Conservation (phyloP, 2,329 filamentous ascomycete species). For the Diaporthe citri region DNA sequence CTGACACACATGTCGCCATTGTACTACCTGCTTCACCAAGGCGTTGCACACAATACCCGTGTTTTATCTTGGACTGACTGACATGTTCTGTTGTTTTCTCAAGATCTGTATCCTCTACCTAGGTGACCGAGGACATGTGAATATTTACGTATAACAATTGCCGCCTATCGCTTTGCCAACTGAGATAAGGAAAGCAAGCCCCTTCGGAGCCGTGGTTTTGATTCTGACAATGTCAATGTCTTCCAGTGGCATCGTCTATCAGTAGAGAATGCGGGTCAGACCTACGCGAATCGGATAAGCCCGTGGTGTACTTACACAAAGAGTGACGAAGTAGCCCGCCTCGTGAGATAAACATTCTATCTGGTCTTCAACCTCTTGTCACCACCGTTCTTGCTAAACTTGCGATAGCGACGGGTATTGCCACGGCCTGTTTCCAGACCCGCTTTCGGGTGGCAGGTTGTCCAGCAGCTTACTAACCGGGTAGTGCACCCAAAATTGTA, state of each 20-base stretch:
- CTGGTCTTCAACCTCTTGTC: neutral
- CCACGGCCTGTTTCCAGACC: neutral
- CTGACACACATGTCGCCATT: no score
- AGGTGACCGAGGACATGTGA: no score
- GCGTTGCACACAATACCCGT: no score
- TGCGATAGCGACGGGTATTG: neutral
- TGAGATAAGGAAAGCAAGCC: neutral
- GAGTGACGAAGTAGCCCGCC: neutral
- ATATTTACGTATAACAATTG: no score
- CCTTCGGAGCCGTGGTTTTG: neutral
- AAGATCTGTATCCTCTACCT: neutral
- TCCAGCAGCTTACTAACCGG: neutral
- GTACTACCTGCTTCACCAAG: no score
- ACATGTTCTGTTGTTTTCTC: no score
- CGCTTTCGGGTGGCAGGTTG: neutral
- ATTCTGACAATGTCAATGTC: neutral
- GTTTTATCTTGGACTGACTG: no score
- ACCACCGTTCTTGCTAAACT: neutral
- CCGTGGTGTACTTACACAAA: neutral
- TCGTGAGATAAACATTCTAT: neutral
- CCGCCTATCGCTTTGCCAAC: neutral
- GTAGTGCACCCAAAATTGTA: neutral
- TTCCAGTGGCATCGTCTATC: neutral
- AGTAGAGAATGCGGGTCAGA: neutral
- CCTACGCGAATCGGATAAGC: neutral